A percentile compares a stretch with the other conserved stretches of the same genome.
phyloP scores from a whole-genome alignment of 2,329 filamentous ascomycete genomes.

The Phyllachora maydis region DNA sequence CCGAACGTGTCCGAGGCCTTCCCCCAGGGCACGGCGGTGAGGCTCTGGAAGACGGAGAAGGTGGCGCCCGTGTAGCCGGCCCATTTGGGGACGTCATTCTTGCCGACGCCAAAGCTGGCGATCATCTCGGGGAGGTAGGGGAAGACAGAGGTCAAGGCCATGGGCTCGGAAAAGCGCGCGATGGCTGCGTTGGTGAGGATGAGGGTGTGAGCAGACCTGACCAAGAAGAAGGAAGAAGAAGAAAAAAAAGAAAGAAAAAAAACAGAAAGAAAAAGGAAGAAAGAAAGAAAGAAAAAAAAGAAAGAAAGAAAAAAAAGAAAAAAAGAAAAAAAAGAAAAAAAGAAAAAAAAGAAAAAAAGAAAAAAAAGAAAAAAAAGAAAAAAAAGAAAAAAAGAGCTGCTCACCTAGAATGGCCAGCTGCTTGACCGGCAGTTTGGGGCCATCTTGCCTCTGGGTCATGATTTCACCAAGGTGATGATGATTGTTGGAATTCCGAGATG shows the following conservation, averaged over 20 bases:
- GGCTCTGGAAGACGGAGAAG: conserved; percentile 52
- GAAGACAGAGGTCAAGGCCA: conserved; percentile 51
- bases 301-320: conserved; percentile 1
- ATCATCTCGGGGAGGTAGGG: conserved; percentile 68
- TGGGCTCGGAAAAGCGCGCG: conserved; percentile 59
- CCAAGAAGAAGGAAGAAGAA: neutral
- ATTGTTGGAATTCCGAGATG: too few species aligned
- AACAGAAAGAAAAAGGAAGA: too few species aligned
- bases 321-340: conserved; percentile 4
- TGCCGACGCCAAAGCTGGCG: conserved; percentile 50
- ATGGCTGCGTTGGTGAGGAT: conserved; percentile 32
- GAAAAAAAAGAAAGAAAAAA: neutral
- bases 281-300: conserved; percentile 1
- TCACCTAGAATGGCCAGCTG: conserved; percentile 64
- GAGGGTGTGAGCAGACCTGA: neutral
- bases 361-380: too few species aligned
- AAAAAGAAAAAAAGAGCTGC: too few species aligned
- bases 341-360: too few species aligned
- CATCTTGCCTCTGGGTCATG: too few species aligned
- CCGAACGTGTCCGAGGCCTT: conserved; percentile 59
- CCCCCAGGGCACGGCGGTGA: conserved; percentile 58
- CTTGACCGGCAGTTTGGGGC: conserved; percentile 49
- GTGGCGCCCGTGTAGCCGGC: conserved; percentile 53
- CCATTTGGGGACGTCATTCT: conserved; percentile 59
- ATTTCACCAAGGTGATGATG: too few species aligned